A percentile compares a stretch with the other conserved stretches of the same genome.
phyloP scores from a whole-genome alignment of 2,329 filamentous ascomycete species.

The Penicillium sp. region DNA sequence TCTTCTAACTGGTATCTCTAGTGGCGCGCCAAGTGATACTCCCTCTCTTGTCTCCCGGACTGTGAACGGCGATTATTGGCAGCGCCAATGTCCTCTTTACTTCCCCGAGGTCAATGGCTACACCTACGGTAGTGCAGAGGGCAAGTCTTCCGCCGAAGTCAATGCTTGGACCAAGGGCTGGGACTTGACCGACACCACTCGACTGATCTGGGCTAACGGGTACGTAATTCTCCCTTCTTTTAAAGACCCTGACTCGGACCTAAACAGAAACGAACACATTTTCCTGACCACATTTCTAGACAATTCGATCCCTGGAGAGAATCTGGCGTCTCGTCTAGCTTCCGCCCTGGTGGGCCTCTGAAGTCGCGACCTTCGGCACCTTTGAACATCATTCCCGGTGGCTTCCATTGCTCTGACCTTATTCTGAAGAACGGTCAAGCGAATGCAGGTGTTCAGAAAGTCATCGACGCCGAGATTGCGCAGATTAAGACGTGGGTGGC shows the following conservation, averaged over 20 bases:
- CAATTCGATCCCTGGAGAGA: slow-evolving; percentile 61
- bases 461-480: slow-evolving; percentile 51
- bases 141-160: slow-evolving; percentile 49
- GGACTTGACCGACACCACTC: slow-evolving; percentile 50
- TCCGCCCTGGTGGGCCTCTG: slow-evolving; percentile 56
- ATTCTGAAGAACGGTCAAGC: slow-evolving; percentile 45
- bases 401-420: slow-evolving; percentile 58
- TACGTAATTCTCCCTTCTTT: slow-evolving; percentile 17
- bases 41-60: slow-evolving; percentile 54
- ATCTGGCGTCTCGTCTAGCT: slow-evolving; percentile 52
- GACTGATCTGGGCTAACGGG: slow-evolving; percentile 59
- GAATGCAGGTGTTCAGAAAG: slow-evolving; percentile 49
- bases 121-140: slow-evolving; percentile 50
- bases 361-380: slow-evolving; percentile 48
- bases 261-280: neutral
- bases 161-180: slow-evolving; percentile 59
- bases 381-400: slow-evolving; percentile 53
- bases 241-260: neutral
- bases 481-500: slow-evolving; percentile 56
- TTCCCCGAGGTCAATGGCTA: slow-evolving; percentile 54
- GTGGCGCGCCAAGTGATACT: slow-evolving; percentile 47
- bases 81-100: slow-evolving; percentile 54
- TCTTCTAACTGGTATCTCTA: slow-evolving; percentile 41
- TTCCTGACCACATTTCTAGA: slow-evolving; percentile 18
- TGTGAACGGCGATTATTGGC: slow-evolving; percentile 52